A percentile compares a stretch with the other conserved stretches of the same genome.
phyloP scores from a whole-genome alignment of 306 rosid species.

The Casuarina glauca region DNA sequence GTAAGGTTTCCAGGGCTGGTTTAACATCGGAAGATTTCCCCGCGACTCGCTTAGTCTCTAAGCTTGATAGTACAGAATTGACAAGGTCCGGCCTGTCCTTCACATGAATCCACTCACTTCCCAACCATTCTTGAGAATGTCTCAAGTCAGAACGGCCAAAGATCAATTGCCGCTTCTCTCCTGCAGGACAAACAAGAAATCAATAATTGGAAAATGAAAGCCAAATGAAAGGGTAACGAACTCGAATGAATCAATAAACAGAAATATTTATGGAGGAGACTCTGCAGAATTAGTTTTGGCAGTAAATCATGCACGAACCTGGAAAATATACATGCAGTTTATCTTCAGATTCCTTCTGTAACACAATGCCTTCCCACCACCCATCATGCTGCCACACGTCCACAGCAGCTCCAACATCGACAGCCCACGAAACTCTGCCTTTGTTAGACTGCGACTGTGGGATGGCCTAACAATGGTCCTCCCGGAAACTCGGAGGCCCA shows the following conservation, averaged over 20 bases:
- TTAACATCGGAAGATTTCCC: constrained; percentile 23
- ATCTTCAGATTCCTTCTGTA: constrained; percentile 51
- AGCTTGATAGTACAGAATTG: constrained; percentile 27
- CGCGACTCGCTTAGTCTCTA: constrained; percentile 25
- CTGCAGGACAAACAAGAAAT: constrained; percentile 34
- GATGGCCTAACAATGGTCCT: constrained; percentile 65
- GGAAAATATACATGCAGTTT: constrained; percentile 63
- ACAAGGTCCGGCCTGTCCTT: constrained; percentile 68
- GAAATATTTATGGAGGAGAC: neutral
- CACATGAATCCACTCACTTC: constrained; percentile 50
- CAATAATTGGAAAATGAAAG: neutral
- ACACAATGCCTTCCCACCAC: constrained; percentile 95
- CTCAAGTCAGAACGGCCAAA: constrained; percentile 49
- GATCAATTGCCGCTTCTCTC: constrained; percentile 50
- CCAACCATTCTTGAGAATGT: constrained; percentile 79
- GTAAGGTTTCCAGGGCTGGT: constrained; percentile 7
- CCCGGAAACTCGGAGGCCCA: constrained; percentile 50
- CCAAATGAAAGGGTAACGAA: neutral
- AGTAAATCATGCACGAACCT: constrained; percentile 40
- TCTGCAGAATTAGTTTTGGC: too few species aligned
- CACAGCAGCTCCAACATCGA: constrained; percentile 59
- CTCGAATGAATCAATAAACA: neutral
- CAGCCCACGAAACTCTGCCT: constrained; percentile 31
- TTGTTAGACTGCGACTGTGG: constrained; percentile 27
- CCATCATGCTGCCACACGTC: constrained; percentile 93